Percentiles rank a stretch among this genome's conserved stretches.
Conservation (phyloP, 2,329 filamentous ascomycete genomes). For the Fusarium nelsonii region DNA sequence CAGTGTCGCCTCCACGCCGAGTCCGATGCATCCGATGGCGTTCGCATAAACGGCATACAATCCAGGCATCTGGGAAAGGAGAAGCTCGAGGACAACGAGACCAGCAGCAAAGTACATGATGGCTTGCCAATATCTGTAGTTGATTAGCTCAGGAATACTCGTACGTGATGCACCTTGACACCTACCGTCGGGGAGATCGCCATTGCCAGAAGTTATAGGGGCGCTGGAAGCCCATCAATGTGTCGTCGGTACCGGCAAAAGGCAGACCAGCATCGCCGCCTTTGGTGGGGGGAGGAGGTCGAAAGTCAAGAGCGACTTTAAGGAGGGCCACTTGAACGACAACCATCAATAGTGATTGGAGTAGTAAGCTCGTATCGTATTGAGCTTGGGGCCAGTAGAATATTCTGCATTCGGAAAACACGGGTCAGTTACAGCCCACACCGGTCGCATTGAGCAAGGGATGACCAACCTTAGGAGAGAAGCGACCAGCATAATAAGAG, state of each 20-base stretch:
- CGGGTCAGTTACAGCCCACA: constrained; percentile 35
- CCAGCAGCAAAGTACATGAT: constrained; percentile 73
- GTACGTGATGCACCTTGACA: constrained; percentile 27
- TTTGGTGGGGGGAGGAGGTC: constrained; percentile 69
- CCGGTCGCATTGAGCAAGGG: neutral
- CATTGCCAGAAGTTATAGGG: constrained; percentile 89
- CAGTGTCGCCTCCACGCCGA: constrained; percentile 83
- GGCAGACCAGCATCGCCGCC: constrained; percentile 71
- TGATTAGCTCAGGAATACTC: constrained; percentile 9
- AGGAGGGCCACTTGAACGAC: constrained; percentile 72
- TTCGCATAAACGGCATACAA: constrained; percentile 75
- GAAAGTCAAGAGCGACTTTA: constrained; percentile 76
- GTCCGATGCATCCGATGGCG: constrained; percentile 78
- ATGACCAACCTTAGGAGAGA: constrained; percentile 70
- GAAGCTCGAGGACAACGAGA: constrained; percentile 73
- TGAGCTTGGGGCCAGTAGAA: constrained; percentile 77
- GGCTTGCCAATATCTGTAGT: constrained; percentile 79
- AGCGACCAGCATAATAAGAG: constrained; percentile 78
- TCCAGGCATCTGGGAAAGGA: constrained; percentile 69
- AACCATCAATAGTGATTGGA: constrained; percentile 76
- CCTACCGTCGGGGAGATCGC: constrained; percentile 75
- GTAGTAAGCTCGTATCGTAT: constrained; percentile 72
- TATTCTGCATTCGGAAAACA: constrained; percentile 60
- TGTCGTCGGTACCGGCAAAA: constrained; percentile 67
- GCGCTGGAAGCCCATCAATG: constrained; percentile 58